Conservation (phyloP, 2,329 filamentous ascomycete genomes). For the Pyricularia sp. region DNA sequence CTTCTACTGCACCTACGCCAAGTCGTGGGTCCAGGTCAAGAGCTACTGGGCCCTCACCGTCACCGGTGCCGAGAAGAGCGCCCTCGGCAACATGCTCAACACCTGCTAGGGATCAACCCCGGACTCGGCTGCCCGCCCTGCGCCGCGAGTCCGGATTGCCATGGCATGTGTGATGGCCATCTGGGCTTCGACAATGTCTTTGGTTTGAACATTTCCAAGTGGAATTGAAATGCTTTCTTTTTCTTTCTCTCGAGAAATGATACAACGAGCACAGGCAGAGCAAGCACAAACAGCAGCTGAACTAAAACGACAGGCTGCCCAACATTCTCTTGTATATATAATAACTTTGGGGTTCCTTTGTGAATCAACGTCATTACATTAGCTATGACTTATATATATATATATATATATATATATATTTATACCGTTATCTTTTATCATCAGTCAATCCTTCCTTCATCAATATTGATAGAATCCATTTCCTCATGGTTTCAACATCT, state of each 20-base stretch:
- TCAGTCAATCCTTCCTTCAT: not conserved
- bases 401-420: too few relatives aligned
- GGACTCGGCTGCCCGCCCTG: not conserved
- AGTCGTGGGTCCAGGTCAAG: constrained; percentile 73
- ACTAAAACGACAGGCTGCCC: not conserved
- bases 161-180: not conserved
- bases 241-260: too few relatives aligned
- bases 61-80: constrained; percentile 62
- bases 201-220: not conserved
- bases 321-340: not conserved
- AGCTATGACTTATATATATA: not conserved
- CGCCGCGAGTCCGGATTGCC: not conserved
- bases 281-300: too few relatives aligned
- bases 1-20: constrained; percentile 73
- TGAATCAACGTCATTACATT: not conserved
- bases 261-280: not conserved
- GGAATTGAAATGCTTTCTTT: too few relatives aligned
- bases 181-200: not conserved
- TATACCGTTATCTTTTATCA: not conserved
- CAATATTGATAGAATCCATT: too few relatives aligned
- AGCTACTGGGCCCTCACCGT: constrained; percentile 58
- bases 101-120: constrained; percentile 38
- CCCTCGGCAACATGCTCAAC: constrained; percentile 54
- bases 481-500: constrained; percentile 7
- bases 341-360: not conserved